These are phyloP conservation scores for Eutrema japonicum DNA, from an alignment of 345 rosid genomes.

Conservation along the genomic window DNA sequence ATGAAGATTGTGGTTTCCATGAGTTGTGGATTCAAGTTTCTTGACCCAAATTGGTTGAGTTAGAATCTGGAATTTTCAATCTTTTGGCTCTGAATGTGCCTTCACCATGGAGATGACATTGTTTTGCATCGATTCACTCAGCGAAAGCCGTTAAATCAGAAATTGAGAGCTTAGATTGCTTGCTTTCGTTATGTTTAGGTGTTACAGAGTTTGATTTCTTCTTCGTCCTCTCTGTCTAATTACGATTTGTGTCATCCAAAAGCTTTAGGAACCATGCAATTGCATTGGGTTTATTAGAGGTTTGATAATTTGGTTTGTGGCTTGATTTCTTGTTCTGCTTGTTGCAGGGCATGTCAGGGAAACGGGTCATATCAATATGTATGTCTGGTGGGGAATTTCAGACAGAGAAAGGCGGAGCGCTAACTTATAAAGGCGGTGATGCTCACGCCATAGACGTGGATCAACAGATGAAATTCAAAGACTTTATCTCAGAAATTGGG, in stretches of 20 bases:
- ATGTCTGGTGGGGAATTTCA: conserved; percentile 53
- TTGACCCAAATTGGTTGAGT: background rate
- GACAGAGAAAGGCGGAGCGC: conserved; percentile 50
- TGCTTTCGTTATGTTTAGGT: conserved; percentile 23
- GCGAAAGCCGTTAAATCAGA: background rate
- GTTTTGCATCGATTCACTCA: background rate
- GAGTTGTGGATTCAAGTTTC: conserved; percentile 4
- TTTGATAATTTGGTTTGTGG: conserved; percentile 22
- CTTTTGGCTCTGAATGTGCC: conserved; percentile 8
- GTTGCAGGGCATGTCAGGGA: conserved; percentile 63
- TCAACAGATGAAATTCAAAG: conserved; percentile 39
- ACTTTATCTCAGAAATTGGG: conserved; percentile 42
- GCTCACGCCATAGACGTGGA: conserved; percentile 54
- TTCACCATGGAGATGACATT: background rate
- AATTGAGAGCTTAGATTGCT: background rate
- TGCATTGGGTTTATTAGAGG: background rate
- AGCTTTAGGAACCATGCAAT: background rate
- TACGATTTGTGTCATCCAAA: background rate
- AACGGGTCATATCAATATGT: conserved; percentile 58
- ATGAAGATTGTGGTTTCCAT: conserved; percentile 19
- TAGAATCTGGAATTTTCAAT: background rate
- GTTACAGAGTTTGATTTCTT: conserved; percentile 19
- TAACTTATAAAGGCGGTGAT: conserved; percentile 44
- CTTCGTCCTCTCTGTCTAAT: background rate
- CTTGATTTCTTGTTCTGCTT: background rate